Percentiles rank a stretch among this genome's conserved stretches.
Evolutionary conservation across 768 basidiomycete species (phyloP).

Genomic region (Suillus brevipes): DNA sequence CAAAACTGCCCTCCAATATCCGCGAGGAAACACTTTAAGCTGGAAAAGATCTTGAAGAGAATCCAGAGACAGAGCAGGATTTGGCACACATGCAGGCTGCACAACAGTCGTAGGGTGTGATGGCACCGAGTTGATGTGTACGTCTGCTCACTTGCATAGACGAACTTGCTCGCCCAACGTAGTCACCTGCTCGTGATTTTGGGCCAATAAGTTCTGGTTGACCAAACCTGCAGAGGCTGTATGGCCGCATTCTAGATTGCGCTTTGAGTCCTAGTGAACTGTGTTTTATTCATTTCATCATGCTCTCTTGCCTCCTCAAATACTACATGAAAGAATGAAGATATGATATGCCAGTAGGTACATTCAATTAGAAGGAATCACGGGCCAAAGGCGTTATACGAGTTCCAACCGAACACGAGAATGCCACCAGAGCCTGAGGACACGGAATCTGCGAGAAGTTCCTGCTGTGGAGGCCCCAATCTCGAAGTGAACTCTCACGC

Average conservation of each 20-base stretch:
- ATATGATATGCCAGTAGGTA: too few species aligned
- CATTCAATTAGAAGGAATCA: too few species aligned
- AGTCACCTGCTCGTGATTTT: neutral
- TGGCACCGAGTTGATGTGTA: neutral
- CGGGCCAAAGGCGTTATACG: too few species aligned
- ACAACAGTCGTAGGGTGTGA: neutral
- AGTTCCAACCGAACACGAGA: too few species aligned
- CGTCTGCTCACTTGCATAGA: neutral
- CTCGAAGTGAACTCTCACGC: too few species aligned
- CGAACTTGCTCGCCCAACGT: neutral
- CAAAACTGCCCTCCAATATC: slow-evolving; percentile 83
- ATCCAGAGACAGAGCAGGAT: slow-evolving; percentile 63
- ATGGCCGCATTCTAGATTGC: neutral
- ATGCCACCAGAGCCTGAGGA: too few species aligned
- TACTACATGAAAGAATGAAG: too few species aligned
- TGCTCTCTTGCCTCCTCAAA: too few species aligned
- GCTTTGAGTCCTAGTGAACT: neutral
- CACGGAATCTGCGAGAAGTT: too few species aligned
- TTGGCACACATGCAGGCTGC: slow-evolving; percentile 23
- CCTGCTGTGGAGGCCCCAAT: too few species aligned
- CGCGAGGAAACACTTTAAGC: slow-evolving; percentile 71
- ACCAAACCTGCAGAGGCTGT: neutral
- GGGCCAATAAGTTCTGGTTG: neutral
- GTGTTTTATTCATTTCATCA: too few species aligned
- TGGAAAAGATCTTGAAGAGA: slow-evolving; percentile 69